Base-by-base conservation (phyloP, 371 early-diverging fungal genomes). In the Mortierella sp. region DNA sequence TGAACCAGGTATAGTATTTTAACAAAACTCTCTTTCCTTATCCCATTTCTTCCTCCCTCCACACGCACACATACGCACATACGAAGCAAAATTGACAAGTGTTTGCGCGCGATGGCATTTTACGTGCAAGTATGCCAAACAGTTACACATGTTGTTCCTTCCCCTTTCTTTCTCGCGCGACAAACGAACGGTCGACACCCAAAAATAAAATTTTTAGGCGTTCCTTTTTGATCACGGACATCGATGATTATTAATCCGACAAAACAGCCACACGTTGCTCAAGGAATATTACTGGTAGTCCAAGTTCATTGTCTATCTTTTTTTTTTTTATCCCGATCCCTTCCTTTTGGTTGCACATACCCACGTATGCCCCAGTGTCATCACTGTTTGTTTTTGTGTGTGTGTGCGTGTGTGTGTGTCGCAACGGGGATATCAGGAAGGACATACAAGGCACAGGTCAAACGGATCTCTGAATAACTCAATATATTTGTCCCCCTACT, bases 1-100 rank as follows among this genome's bases (percentile, higher is more conserved):
- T 75, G 45, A 64, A 71, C 3, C 81, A 81, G 81, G 81, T 81
- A 81, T 4, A 64, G 60, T 40, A 40, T 38, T 60, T 40, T 16
- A 11, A 58, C 19, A n/a, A n/a, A n/a, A n/a, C n/a, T n/a, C n/a
- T n/a, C n/a, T n/a, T 52, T 22, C 7, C 52, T 5, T 13, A 7
- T 22, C 1, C 6, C 22, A 28, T 28, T 28, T 28, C 28, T 28
- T 28, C 28, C 16, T 6, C 58, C 28, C 15, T 53, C 19, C 53
- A 53, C 19, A 15, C 24, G 10, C 19, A 53, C 21, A 28, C 28
- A 28, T 28, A 28, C 28, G 28, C 28, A 28, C 28, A 28, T 28
- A 28, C 2, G 28, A 1, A 28, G 2, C 28, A 28, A 28, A 28
- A 28, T 28, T 28, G 28, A 28, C 28, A 28, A 2, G 28, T 28